Evolutionary conservation across 2,329 filamentous ascomycete species (phyloP), one percentile per base, ranked within the genome.

Genomic region (Polytolypa hystricis): DNA sequence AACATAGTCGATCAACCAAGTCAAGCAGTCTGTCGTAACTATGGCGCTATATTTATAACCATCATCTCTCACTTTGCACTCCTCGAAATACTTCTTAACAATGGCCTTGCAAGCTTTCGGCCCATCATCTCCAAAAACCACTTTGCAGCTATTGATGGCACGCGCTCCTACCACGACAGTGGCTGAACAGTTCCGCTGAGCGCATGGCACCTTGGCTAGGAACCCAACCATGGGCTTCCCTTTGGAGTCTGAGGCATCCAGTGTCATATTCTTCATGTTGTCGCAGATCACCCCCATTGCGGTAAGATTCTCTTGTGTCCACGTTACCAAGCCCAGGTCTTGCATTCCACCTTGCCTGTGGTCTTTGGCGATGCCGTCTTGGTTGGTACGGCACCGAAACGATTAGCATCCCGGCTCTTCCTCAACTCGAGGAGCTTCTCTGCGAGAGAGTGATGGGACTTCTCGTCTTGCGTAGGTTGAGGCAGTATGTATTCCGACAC

Each of bases 1-100:
- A n/a, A n/a, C n/a, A n/a, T n/a, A n/a, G n/a, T 34, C 19, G 1
- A 34, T 11, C 14, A 14, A 30, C 35, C 35, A 37, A 14, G 25
- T 27, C 15, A 27, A 25, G 12, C 35, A 37, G 25, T 25, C 20
- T 8, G 26, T 18, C 8, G 26, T 30, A 8, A 18, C 12, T 7
- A 17, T 23, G n/a, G 26, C 35, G 1, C 35, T 27, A 11, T 37
- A 15, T 21, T 37, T 31, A 12, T 20, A 30, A 19, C 20, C 21
- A 4, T 25, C 30, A 17, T 12, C 12, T n/a, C n/a, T 18, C 15
- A n/a, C n/a, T 30, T 37, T 27, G 12, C 35, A 37, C 20, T 37
- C 25, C 15, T 37, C 35, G 17, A 37, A 15, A 14, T 20, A 6
- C 18, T 31, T n/a, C 16, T 27, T 30, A 4, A 37, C 10, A 9